Base-by-base conservation (phyloP, 371 early-diverging fungal species). In the Gilbertella persicaria region DNA sequence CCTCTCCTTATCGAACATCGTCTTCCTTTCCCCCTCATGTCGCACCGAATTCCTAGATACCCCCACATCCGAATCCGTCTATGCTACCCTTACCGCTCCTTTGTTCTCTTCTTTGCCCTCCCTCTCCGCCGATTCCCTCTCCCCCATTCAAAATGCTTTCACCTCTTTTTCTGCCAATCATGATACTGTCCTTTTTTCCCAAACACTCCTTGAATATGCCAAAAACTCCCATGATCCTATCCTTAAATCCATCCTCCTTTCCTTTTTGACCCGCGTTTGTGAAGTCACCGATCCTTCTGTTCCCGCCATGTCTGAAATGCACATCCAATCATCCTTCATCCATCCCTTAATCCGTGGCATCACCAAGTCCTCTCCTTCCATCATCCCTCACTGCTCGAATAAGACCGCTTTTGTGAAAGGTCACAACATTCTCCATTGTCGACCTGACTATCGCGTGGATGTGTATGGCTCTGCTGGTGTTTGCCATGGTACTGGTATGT, bases 1-100 rank as follows among this genome's bases (percentile, higher is more conserved):
- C 10, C 33, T 33, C 33, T 33, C 33, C 33, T 10, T 33, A 3
- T 33, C 33, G 2, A 33, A 33, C 10, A 9, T 33, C 78, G 78
- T 85, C 69, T n/a, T 77, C 77, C 77, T 79, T 80, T 81, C 80
- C 83, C 82, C 82, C 79, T 80, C 80, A 8, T 2, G 8, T 9
- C 33, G 8, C 10, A 8, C 13, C 13, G 8, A 8, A 12, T 13
- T 12, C 2, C 13, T 13, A 8, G 33, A 33, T 12, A 8, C 33
- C 33, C 33, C 13, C 13, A 13, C 8, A 33, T 33, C 13, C 33
- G 12, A 12, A 12, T 9, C 33, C 33, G 33, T 13, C 33, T 8
- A 33, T 12, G 13, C 8, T 12, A 12, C 33, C 10, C 8, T n/a
- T n/a, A n/a, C n/a, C n/a, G n/a, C n/a, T n/a, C n/a, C n/a, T n/a